Base-by-base conservation (phyloP, 1,284 basidiomycete species). In the Austroboletus novae-zelandiae region DNA sequence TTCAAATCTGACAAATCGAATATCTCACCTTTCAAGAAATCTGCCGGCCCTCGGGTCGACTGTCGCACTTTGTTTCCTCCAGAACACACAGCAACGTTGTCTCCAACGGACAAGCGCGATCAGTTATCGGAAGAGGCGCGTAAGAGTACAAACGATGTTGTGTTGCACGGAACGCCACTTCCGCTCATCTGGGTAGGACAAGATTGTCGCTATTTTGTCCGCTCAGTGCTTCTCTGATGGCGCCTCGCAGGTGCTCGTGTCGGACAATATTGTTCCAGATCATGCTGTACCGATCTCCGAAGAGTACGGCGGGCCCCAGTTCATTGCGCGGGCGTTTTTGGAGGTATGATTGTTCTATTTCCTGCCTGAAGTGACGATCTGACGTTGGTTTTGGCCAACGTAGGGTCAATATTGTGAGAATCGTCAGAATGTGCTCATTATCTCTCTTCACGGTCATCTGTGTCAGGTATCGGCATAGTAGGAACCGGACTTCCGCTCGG, bases 241-340 rank as follows among this genome's bases (percentile, higher is more conserved):
- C 43, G 6, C 5, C 13, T 5, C n/a, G 9, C 40, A 65, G 61
- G 65, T 64, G 11, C 53, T 62, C 23, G 66, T 64, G 29, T 46
- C 29, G 11, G 66, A 68, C 31, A 68, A 64, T 17, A 18, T 66
- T 18, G 62, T 64, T 41, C 66, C 65, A 15, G 59, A 65, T 40
- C 45, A 62, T 49, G 66, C 65, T 11, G 51, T 64, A 5, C 62
- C 66, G 14, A 48, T 64, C 17, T 51, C 62, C 20, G 63, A 59
- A 39, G 56, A 53, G 8, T 49, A 52, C 43, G 61, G 51, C 31
- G 65, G 66, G 1, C 65, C 66, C 29, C 66, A 64, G 41, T 64
- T 67, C 35, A 40, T 64, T 35, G 66, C 61, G 29, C 53, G 62
- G 11, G 61, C 65, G 8, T 45, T 61, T 37, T 43, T 64, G 13